These are phyloP conservation scores for Eragrostis curvula DNA, from an alignment of 176 grass and related monocot species.

Conservation along the genomic window DNA sequence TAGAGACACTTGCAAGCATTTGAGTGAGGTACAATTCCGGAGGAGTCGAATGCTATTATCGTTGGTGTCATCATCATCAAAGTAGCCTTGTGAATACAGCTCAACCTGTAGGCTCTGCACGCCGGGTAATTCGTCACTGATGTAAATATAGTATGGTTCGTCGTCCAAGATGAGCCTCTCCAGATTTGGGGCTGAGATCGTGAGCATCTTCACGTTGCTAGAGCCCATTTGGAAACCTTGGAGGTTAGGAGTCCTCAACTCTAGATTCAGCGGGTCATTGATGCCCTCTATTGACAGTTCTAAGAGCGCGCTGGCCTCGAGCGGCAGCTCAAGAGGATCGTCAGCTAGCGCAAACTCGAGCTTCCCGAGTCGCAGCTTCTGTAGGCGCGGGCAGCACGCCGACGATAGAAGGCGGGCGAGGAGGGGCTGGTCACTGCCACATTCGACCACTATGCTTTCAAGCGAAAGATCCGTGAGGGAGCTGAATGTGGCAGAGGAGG, in stretches of 20 bases:
- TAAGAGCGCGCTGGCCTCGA: background rate
- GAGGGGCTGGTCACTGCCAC: background rate
- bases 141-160: background rate
- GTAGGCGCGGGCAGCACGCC: conserved; percentile 15
- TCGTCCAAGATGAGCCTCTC: background rate
- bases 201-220: too few species aligned
- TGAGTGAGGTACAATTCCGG: too few species aligned
- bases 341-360: too few species aligned
- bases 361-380: background rate
- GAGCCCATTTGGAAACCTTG: background rate
- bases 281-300: background rate
- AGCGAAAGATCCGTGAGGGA: background rate
- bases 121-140: background rate
- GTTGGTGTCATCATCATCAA: too few species aligned
- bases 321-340: background rate
- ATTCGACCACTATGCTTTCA: background rate
- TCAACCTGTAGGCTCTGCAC: background rate
- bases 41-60: too few species aligned
- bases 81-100: background rate
- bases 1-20: too few species aligned
- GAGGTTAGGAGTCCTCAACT: background rate
- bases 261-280: background rate
- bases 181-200: background rate
- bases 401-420: background rate
- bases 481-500: background rate